These are phyloP conservation scores for Tricholoma hemisulphureum DNA, from an alignment of 768 basidiomycete species.

Conservation along the genomic window DNA sequence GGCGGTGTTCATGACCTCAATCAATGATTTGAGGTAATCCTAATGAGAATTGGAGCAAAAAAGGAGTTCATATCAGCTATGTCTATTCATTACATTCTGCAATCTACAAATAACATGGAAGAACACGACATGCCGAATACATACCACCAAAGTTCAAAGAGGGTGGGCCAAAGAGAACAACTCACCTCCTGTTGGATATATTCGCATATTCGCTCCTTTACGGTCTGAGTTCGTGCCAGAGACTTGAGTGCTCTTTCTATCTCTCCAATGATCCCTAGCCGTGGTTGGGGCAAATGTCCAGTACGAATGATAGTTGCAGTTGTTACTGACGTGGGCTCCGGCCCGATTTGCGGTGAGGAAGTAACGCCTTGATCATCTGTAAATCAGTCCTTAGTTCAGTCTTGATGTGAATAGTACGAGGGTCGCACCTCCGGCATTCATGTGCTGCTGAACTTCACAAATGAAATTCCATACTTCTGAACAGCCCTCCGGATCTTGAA, in stretches of 20 bases:
- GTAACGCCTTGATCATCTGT: slow-evolving; percentile 50
- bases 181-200: slow-evolving; percentile 83
- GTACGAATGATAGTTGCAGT: slow-evolving; percentile 66
- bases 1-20: slow-evolving; percentile 80
- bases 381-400: slow-evolving; percentile 5
- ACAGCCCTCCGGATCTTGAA: slow-evolving; percentile 95
- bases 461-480: slow-evolving; percentile 98
- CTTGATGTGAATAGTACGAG: neutral
- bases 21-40: slow-evolving; percentile 87
- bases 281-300: slow-evolving; percentile 73
- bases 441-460: slow-evolving; percentile 83
- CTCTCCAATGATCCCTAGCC: slow-evolving; percentile 73
- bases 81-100: slow-evolving; percentile 14
- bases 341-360: slow-evolving; percentile 60
- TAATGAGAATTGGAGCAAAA: slow-evolving; percentile 34
- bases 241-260: slow-evolving; percentile 78
- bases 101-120: slow-evolving; percentile 17
- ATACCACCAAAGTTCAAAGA: slow-evolving; percentile 7
- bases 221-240: slow-evolving; percentile 64
- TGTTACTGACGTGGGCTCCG: slow-evolving; percentile 56
- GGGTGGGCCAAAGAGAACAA: slow-evolving; percentile 9
- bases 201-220: slow-evolving; percentile 86
- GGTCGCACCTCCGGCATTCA: slow-evolving; percentile 60
- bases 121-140: slow-evolving; percentile 8
- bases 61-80: slow-evolving; percentile 29